Conservation (phyloP, 2,329 filamentous ascomycete species). For the Cordyceps javanica region DNA sequence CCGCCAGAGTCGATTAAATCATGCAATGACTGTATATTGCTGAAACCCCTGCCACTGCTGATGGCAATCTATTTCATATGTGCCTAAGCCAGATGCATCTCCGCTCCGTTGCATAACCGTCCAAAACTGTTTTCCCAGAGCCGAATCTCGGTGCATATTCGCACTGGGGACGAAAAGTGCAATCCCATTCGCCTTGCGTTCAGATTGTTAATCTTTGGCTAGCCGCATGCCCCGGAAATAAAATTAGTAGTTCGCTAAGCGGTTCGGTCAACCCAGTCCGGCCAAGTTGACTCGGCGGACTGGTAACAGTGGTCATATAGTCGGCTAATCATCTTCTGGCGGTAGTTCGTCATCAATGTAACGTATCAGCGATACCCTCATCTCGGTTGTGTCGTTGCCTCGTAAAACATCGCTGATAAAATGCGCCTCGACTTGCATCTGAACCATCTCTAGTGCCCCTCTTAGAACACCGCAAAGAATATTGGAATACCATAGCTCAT, state of each 20-base stretch:
- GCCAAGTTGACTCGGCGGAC: no score
- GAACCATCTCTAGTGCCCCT: conserved; percentile 94
- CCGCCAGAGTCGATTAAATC: no score
- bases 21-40: no score
- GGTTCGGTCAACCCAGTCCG: background rate
- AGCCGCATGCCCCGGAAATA: background rate
- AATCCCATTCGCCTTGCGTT: background rate
- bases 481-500: conserved; percentile 98
- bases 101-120: no score
- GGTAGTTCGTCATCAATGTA: conserved; percentile 98
- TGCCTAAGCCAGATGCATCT: background rate
- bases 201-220: background rate
- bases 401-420: conserved; percentile 91
- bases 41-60: no score
- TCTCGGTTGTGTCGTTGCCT: conserved; percentile 94
- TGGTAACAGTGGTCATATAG: background rate
- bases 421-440: conserved; percentile 97
- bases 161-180: background rate
- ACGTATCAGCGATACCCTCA: conserved; percentile 84
- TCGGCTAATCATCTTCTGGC: conserved; percentile 78
- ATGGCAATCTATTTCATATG: no score
- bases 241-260: background rate
- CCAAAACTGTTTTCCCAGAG: background rate
- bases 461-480: conserved; percentile 90
- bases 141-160: background rate